Evolutionary conservation across 305 asterid genomes (phyloP), one percentile per base, ranked within the genome.

Genomic region (Fraxinus sp.): DNA sequence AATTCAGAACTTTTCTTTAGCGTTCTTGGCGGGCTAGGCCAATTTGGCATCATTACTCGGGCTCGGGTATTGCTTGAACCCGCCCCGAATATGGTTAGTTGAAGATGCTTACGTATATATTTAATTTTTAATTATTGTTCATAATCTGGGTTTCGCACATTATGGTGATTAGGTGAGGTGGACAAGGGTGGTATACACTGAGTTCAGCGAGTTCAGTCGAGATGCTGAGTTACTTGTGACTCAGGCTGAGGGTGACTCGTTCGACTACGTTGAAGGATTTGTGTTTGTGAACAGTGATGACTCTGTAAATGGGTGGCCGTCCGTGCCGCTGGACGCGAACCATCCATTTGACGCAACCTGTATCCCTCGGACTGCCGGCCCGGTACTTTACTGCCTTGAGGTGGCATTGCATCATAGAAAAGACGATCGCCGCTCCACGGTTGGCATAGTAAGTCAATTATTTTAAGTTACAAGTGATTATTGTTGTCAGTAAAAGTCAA

Each of bases 1-100:
- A 90, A 94, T 82, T 81, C 95, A 0, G 90, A 93, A n/a, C 91
- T 95, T 59, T 95, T 94, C 84, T 92, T 86, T 80, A 81, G 91
- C 75, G 97, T 92, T 41, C 95, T 95, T 59, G 99, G 99, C 20
- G 99, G 98, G 5, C 94, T 95, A 76, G 97, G 99, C 3, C 99
- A 95, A 81, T 93, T 93, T 84, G 99, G 99, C 16, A 85, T 95
- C 74, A 94, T 95, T 79, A 94, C 98, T 35, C 91, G 97, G 79
- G 99, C 98, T 14, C 83, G 97, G 66, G 52, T 96, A 20, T 11
- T 89, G 71, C 98, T 96, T 22, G 98, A 94, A 71, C 93, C 97
- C 79, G 92, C 93, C 73, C 98, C 99, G 7, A 86, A 96, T 44
- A 93, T 88, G 99, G 99, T 95, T 85, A 5, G 82, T 70, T 20